A percentile compares a stretch with the other conserved stretches of the same genome.
phyloP scores from a whole-genome alignment of 768 basidiomycete genomes.

The Calocera cornea region DNA sequence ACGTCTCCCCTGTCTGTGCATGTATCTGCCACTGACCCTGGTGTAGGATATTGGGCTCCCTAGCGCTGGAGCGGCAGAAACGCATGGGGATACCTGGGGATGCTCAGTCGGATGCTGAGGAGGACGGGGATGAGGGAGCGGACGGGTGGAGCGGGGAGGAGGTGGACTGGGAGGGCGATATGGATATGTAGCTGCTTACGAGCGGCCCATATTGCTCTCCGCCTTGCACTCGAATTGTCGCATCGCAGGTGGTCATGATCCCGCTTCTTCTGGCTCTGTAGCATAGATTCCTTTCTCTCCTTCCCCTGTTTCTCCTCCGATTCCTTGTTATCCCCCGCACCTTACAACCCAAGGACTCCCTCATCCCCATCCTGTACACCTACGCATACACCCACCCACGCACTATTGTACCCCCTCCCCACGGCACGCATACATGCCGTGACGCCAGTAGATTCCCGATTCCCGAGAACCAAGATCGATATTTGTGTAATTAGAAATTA shows the following conservation, averaged over 20 bases:
- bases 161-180: neutral
- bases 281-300: neutral
- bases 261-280: neutral
- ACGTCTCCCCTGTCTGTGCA: neutral
- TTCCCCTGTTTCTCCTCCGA: neutral
- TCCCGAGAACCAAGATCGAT: too few species aligned
- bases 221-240: neutral
- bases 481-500: neutral
- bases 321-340: neutral
- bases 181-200: neutral
- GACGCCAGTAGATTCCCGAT: too few species aligned
- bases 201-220: neutral
- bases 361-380: neutral
- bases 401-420: too few species aligned
- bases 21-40: neutral
- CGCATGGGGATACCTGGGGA: neutral
- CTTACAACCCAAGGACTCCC: neutral
- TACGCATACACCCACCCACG: neutral
- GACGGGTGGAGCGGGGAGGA: neutral
- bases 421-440: too few species aligned
- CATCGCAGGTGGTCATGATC: neutral
- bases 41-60: neutral
- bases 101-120: neutral
- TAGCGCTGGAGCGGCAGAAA: neutral
- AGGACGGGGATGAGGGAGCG: neutral